A percentile compares a stretch with the other conserved stretches of the same genome.
phyloP scores from a whole-genome alignment of 495 filamentous ascomycete species.

The Aspergillus diversus region DNA sequence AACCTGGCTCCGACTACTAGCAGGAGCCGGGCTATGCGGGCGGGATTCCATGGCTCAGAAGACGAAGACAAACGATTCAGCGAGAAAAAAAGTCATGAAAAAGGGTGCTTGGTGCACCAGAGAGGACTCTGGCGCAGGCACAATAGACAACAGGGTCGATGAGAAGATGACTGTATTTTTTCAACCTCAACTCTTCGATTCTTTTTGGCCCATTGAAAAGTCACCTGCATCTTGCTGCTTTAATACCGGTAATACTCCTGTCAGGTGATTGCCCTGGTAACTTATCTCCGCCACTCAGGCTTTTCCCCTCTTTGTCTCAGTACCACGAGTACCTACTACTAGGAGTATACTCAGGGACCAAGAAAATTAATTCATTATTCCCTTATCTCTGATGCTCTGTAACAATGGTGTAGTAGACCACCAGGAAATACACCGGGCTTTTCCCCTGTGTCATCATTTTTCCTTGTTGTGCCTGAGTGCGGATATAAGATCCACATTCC shows the following conservation, averaged over 20 bases:
- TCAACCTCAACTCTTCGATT: background rate
- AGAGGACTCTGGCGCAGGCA: constrained; percentile 1
- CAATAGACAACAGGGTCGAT: background rate
- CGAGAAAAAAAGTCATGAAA: no score
- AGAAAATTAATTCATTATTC: no score
- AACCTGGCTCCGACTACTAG: constrained; percentile 9
- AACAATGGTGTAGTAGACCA: no score
- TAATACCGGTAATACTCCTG: background rate
- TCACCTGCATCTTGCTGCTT: constrained; percentile 7
- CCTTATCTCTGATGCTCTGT: no score
- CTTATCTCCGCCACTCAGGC: background rate
- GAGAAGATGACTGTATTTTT: background rate
- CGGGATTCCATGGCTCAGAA: constrained; percentile 37
- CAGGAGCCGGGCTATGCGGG: constrained; percentile 33
- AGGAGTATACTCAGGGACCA: no score
- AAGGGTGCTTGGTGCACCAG: background rate
- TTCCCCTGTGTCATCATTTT: no score
- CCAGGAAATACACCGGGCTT: no score
- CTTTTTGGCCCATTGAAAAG: background rate
- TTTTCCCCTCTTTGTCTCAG: background rate
- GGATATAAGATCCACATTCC: no score
- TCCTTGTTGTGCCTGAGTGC: no score
- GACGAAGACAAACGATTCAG: background rate
- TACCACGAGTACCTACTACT: no score
- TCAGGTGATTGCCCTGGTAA: background rate